Percentiles rank a stretch among this genome's conserved stretches.
phyloP scores from a whole-genome alignment of 1,284 basidiomycete species.

The Cryptococcus sp. region DNA sequence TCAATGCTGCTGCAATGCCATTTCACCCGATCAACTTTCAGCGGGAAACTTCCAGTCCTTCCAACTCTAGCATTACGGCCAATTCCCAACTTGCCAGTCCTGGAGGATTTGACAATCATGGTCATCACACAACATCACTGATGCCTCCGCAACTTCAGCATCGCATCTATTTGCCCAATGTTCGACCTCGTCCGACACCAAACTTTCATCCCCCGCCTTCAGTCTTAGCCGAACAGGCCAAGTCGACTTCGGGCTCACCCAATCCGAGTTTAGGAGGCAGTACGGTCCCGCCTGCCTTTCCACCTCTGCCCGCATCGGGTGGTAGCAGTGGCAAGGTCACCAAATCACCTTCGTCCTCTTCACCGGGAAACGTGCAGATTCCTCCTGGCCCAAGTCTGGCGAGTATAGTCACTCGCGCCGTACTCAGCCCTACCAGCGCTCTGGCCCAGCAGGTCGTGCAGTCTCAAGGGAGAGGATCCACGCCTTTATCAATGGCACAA shows the following conservation, averaged over 20 bases:
- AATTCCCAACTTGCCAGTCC: neutral
- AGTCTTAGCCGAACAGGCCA: slow-evolving; percentile 35
- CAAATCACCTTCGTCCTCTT: neutral
- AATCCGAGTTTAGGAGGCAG: slow-evolving; percentile 4
- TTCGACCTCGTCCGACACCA: slow-evolving; percentile 43
- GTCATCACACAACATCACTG: slow-evolving; percentile 46
- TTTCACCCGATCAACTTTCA: slow-evolving; percentile 36
- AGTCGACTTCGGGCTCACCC: slow-evolving; percentile 11
- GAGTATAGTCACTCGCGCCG: slow-evolving; percentile 50
- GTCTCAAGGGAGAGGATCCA: neutral
- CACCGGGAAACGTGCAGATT: neutral
- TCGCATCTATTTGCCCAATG: slow-evolving; percentile 49
- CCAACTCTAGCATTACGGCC: neutral
- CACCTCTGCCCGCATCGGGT: slow-evolving; percentile 37
- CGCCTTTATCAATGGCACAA: too few species aligned
- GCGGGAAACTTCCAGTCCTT: neutral
- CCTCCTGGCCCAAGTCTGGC: slow-evolving; percentile 45
- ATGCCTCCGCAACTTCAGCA: slow-evolving; percentile 53
- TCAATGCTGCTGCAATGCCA: slow-evolving; percentile 42
- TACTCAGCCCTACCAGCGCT: slow-evolving; percentile 41
- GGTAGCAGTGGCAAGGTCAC: slow-evolving; percentile 2
- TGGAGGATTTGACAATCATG: slow-evolving; percentile 13
- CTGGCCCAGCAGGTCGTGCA: slow-evolving; percentile 13
- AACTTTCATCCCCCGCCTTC: slow-evolving; percentile 47
- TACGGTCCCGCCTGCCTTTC: slow-evolving; percentile 42